These are phyloP conservation scores for Deakozyma indianensis DNA, from an alignment of 805 yeast species.

Conservation along the genomic window DNA sequence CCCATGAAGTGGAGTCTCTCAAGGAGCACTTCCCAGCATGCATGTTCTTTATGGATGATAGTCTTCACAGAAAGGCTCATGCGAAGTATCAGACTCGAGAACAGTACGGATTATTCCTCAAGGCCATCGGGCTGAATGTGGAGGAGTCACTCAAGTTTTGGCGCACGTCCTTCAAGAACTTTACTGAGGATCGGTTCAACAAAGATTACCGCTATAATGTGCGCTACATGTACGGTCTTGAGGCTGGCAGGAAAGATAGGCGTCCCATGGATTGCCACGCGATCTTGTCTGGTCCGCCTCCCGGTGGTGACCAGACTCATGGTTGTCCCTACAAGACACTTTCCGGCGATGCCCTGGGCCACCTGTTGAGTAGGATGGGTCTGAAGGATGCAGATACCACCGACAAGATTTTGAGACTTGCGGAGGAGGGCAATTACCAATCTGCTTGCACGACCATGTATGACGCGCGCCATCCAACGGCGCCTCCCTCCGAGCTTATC, in stretches of 20 bases:
- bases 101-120: conserved; percentile 71
- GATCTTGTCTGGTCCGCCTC: conserved; percentile 58
- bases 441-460: conserved; percentile 83
- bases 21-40: conserved; percentile 71
- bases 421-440: conserved; percentile 57
- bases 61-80: conserved; percentile 50
- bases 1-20: conserved; percentile 30
- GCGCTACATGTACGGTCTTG: conserved; percentile 81
- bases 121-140: conserved; percentile 75
- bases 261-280: conserved; percentile 76
- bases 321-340: conserved; percentile 90
- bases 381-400: conserved; percentile 41
- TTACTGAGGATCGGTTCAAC: conserved; percentile 56
- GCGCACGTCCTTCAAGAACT: conserved; percentile 52
- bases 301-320: conserved; percentile 54
- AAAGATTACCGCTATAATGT: conserved; percentile 83
- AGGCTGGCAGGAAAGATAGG: conserved; percentile 78
- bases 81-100: conserved; percentile 73
- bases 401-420: conserved; percentile 50
- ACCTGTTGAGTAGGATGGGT: conserved; percentile 48
- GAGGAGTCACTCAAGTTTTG: conserved; percentile 86
- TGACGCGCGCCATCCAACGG: conserved; percentile 42
- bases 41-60: conserved; percentile 50
- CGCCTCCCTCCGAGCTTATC: conserved; percentile 40
- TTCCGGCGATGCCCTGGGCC: conserved; percentile 44